These are phyloP conservation scores for Blastocrithidia nonstop DNA, from an alignment of 208 protist species.

Conservation along the genomic window DNA sequence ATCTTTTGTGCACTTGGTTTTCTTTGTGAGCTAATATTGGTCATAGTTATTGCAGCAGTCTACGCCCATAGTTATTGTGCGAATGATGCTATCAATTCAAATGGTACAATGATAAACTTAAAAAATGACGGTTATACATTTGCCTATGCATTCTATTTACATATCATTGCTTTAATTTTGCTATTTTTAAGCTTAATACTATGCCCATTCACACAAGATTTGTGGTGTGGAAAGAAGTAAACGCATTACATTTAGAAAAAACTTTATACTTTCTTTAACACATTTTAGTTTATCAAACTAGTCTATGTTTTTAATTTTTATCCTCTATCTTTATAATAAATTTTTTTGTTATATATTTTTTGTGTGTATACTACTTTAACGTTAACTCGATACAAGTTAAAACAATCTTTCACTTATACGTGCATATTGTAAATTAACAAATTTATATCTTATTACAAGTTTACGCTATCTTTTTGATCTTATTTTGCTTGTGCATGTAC, in stretches of 20 bases:
- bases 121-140: slow-evolving; percentile 28
- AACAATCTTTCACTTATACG: too few relatives aligned
- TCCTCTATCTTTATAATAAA: too few relatives aligned
- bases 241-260: background rate
- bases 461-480: too few relatives aligned
- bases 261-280: background rate
- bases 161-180: slow-evolving; percentile 15
- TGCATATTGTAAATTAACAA: too few relatives aligned
- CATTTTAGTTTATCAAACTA: slow-evolving; percentile 1
- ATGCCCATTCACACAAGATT: slow-evolving; percentile 26
- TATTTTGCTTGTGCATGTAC: too few relatives aligned
- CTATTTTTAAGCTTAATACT: slow-evolving; percentile 20
- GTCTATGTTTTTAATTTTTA: too few relatives aligned
- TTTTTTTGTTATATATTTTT: too few relatives aligned
- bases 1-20: slow-evolving; percentile 21
- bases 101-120: slow-evolving; percentile 16
- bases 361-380: too few relatives aligned
- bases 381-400: too few relatives aligned
- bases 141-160: slow-evolving; percentile 14
- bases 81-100: slow-evolving; percentile 4
- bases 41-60: slow-evolving; percentile 12
- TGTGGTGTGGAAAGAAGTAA: slow-evolving; percentile 29
- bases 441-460: too few relatives aligned
- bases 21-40: slow-evolving; percentile 13
- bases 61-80: slow-evolving; percentile 19